Evolutionary conservation across 805 yeast species (phyloP).

Genomic region (Jamesozyma spencerorum): DNA sequence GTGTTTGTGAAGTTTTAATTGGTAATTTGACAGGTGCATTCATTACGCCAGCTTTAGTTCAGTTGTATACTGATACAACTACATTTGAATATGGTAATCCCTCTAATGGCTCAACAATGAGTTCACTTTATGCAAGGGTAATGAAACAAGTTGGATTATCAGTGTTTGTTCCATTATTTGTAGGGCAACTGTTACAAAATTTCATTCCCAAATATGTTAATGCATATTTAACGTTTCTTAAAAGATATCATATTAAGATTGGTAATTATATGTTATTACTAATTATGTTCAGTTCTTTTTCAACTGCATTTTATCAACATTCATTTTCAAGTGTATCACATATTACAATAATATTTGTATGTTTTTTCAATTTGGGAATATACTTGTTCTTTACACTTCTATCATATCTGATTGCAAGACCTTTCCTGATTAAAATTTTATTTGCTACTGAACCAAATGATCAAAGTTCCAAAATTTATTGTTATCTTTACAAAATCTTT

Average conservation of each 20-base stretch:
- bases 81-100: constrained; percentile 78
- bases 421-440: constrained; percentile 38
- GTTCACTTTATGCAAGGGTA: constrained; percentile 56
- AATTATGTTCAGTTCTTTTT: constrained; percentile 70
- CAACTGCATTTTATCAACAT: constrained; percentile 76
- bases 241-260: constrained; percentile 39
- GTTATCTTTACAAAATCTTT: constrained; percentile 29
- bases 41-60: constrained; percentile 75
- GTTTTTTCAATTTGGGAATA: constrained; percentile 74
- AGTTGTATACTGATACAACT: constrained; percentile 49
- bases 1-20: constrained; percentile 75
- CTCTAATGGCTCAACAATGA: constrained; percentile 43
- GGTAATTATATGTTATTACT: constrained; percentile 73
- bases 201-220: constrained; percentile 43
- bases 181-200: constrained; percentile 79
- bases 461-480: constrained; percentile 38
- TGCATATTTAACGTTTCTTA: constrained; percentile 16
- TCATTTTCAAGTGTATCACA: constrained; percentile 67
- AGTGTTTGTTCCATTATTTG: constrained; percentile 75
- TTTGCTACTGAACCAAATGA: constrained; percentile 39
- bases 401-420: constrained; percentile 53
- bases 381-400: constrained; percentile 67
- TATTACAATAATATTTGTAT: constrained; percentile 61
- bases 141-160: constrained; percentile 83
- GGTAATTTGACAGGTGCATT: constrained; percentile 84